Evolutionary conservation across 441 rosid genomes (phyloP), one percentile per base, ranked within the genome.

Genomic region (Capsella rubella): DNA sequence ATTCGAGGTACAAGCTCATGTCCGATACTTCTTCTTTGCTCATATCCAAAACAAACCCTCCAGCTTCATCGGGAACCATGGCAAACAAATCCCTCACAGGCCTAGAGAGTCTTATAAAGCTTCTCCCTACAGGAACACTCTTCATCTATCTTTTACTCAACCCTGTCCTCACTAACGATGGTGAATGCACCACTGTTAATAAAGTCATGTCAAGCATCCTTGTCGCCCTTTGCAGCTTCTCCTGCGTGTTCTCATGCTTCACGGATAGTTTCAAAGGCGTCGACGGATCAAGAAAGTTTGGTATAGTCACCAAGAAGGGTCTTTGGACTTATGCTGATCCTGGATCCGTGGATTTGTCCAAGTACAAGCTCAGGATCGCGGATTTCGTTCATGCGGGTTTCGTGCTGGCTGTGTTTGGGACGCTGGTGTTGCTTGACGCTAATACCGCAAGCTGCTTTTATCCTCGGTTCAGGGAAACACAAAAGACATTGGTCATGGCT

Each of bases 101-200:
- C 21, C 39, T 87, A 0, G 89, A 92, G 2, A 94, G 84, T 84
- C 84, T 94, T 52, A 57, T 94, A 65, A 90, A 84, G 84, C 87
- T 92, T 68, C 97, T 94, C 42, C 99, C 99, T 0, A 90, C 97
- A 14, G 99, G 97, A 73, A 92, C 94, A 2, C 92, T 92, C 67
- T 94, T 92, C 78, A 6, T 83, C 51, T 94, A 84, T 80, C 95
- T 89, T 55, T 87, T 90, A 86, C 95, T 94, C 5, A 90, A 86
- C 81, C 97, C 97, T 65, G 71, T 92, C 51, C 11, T 92, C 11
- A 82, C 97, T 83, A 85, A 93, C 84, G 85, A 78, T 4, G 97
- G 98, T 35, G 51, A 79, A 0, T 93, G 98, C 71, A 55, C 70
- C 77, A 13, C 82, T 12, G 3, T 42, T 39, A 83, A 90, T 80